Evolutionary conservation across 192 early-diverging fungal species (phyloP), one percentile per base, ranked within the genome.

Genomic region (Mortierella claussenii): DNA sequence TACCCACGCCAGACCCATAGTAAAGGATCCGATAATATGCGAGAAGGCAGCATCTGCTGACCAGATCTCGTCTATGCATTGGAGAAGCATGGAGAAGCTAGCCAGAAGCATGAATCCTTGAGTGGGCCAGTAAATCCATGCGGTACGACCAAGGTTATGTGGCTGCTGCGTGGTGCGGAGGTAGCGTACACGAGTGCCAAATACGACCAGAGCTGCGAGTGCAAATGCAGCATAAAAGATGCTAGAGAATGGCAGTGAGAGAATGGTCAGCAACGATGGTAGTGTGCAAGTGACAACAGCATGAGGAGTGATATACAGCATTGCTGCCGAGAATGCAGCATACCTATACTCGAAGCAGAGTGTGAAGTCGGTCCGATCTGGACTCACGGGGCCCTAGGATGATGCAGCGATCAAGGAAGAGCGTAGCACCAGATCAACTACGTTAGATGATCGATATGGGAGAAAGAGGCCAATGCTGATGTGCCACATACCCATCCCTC

Each of bases 281-380:
- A n/a, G n/a, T n/a, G n/a, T n/a, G n/a, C 7, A 40, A 40, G 37
- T 10, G 37, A 40, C 8, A 40, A 7, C 7, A 40, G 37, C 8
- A 21, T 6, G n/a, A 49, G 6, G 24, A 24, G 21, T 49, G 24
- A 4, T 49, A 6, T 23, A 49, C 20, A 20, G 13, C 15, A 45
- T 9, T 45, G 3, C 13, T 13, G 20, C 4, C 4, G 43, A 45
- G 15, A 45, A 4, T 9, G 15, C 17, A 4, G 9, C 3, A 36
- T 61, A 75, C 71, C 71, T 75, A 51, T 75, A 75, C 33, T 75
- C 71, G 28, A 66, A 75, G 57, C 71, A 75, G 3, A 75, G 56
- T 0, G 71, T 75, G 23, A 66, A 55, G 57, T 66, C 63, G 9
- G 21, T 26, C 0, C 63, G 56, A 46, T 28, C 31, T 31, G 71